Conservation (phyloP, 495 filamentous ascomycete species). For the Aspergillus incahuasiensis region DNA sequence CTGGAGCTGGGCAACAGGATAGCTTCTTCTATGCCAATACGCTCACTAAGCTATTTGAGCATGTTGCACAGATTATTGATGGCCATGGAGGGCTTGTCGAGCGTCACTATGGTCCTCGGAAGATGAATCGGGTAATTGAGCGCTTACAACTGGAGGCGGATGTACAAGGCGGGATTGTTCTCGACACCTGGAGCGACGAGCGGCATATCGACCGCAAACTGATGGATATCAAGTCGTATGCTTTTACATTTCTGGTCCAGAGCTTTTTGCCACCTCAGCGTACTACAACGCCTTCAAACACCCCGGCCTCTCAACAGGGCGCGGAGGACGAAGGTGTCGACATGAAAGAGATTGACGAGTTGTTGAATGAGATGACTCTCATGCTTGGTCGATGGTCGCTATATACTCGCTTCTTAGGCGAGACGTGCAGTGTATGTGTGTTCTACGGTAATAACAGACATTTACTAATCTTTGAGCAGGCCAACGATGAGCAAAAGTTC, state of each 20-base stretch:
- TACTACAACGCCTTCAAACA: conserved; percentile 52
- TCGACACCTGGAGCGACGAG: conserved; percentile 95
- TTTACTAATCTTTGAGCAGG: conserved; percentile 10
- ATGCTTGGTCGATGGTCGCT: conserved; percentile 94
- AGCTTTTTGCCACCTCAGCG: conserved; percentile 76
- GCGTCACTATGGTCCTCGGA: conserved; percentile 83
- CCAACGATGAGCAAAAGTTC: conserved; percentile 27
- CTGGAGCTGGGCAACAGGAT: conserved; percentile 51
- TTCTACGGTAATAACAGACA: too few species aligned
- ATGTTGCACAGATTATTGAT: conserved; percentile 94
- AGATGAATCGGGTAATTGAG: conserved; percentile 96
- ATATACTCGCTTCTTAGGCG: conserved; percentile 82
- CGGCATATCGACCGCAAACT: conserved; percentile 75
- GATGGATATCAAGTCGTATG: conserved; percentile 93
- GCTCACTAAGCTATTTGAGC: conserved; percentile 89
- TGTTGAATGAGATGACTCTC: conserved; percentile 78
- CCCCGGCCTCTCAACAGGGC: conserved; percentile 58
- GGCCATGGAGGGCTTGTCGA: conserved; percentile 85
- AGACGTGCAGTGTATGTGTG: conserved; percentile 68
- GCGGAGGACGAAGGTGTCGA: conserved; percentile 86
- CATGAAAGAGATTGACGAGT: conserved; percentile 86
- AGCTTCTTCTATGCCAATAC: conserved; percentile 90
- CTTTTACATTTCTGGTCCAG: conserved; percentile 93
- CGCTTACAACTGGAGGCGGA: conserved; percentile 90
- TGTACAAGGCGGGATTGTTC: conserved; percentile 92